Percentiles rank a stretch among this genome's conserved stretches.
Evolutionary conservation across 2,329 filamentous ascomycete species (phyloP).

Genomic region (Hypoxylon rubiginosum): DNA sequence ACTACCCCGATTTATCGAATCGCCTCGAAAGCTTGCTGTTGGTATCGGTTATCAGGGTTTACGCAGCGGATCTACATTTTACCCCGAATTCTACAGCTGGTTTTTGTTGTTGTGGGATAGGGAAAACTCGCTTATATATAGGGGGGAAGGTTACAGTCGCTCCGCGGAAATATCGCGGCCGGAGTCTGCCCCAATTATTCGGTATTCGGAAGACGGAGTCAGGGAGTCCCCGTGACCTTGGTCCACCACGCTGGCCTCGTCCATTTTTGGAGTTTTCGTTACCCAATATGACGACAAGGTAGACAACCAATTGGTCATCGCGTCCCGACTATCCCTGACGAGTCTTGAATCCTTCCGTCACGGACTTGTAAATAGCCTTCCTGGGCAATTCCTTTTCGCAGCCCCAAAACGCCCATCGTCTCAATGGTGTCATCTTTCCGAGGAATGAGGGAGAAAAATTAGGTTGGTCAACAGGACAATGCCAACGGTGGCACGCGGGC

Average conservation of each 20-base stretch:
- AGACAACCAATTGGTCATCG: conserved; percentile 38
- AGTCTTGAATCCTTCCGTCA: conserved; percentile 32
- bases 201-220: conserved; percentile 36
- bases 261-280: conserved; percentile 40
- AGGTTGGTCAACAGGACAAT: conserved; percentile 4
- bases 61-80: neutral
- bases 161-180: conserved; percentile 41
- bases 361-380: conserved; percentile 12
- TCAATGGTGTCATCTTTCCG: conserved; percentile 28
- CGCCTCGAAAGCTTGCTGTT: neutral
- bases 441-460: conserved; percentile 29
- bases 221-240: conserved; percentile 21
- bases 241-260: conserved; percentile 20
- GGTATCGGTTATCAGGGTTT: neutral
- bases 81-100: neutral
- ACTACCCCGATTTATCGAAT: neutral
- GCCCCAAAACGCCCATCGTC: neutral
- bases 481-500: conserved; percentile 5
- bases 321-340: conserved; percentile 23
- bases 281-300: conserved; percentile 40
- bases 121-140: conserved; percentile 24
- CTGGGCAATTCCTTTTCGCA: conserved; percentile 13
- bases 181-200: conserved; percentile 19
- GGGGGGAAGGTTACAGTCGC: conserved; percentile 16
- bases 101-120: neutral